Conservation (phyloP, 2,329 filamentous ascomycete genomes). For the Clarireedia paspali region DNA sequence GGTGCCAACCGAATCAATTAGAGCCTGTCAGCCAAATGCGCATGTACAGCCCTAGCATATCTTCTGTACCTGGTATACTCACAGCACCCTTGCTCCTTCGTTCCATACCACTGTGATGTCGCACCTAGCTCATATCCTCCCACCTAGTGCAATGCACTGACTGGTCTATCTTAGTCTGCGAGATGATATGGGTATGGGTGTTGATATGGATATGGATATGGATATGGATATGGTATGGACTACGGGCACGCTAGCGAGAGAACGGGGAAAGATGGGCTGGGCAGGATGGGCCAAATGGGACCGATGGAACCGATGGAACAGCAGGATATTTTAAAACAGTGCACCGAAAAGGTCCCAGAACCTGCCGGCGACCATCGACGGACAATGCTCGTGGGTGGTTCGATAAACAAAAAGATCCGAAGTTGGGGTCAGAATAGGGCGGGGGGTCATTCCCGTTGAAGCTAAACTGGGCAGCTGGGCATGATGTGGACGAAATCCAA, state of each 20-base stretch:
- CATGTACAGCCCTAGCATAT: constrained; percentile 24
- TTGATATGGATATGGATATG: too few relatives aligned
- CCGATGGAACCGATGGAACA: too few relatives aligned
- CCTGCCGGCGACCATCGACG: neutral
- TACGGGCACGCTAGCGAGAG: too few relatives aligned
- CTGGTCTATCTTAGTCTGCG: constrained; percentile 1
- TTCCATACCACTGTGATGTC: constrained; percentile 19
- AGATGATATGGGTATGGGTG: too few relatives aligned
- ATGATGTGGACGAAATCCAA: too few relatives aligned
- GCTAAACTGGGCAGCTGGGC: too few relatives aligned
- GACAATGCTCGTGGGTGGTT: constrained; percentile 2
- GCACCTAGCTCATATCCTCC: constrained; percentile 11
- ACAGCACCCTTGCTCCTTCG: constrained; percentile 14
- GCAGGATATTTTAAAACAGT: neutral
- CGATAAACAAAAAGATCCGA: neutral
- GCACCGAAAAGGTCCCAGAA: constrained; percentile 1
- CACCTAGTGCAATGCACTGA: neutral
- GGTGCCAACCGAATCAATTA: constrained; percentile 20
- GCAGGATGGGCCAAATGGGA: too few relatives aligned
- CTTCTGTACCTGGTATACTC: constrained; percentile 12
- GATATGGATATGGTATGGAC: too few relatives aligned
- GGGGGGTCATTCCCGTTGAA: constrained; percentile 1
- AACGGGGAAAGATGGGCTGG: too few relatives aligned
- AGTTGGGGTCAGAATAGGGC: neutral
- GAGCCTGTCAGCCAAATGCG: constrained; percentile 24